Evolutionary conservation across 78 protist species (phyloP), one percentile per base, ranked within the genome.

Genomic region (Protostelium mycophagum): DNA sequence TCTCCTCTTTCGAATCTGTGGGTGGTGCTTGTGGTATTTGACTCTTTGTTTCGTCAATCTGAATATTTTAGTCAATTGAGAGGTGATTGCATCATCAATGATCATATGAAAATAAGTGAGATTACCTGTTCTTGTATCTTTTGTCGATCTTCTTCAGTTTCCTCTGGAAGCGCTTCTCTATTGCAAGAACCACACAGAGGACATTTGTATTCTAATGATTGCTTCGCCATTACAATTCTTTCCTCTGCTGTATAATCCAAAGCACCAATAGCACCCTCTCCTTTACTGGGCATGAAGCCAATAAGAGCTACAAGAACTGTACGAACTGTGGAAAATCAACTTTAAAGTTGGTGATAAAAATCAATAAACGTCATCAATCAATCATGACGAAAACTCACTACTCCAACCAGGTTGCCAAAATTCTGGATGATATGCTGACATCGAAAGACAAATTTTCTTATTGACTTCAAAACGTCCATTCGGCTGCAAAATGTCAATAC

Each of bases 361-460:
- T 51, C 31, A 87, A 5, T 25, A 16, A 16, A 63, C 35, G 36
- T 25, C 16, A 16, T 85, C 9, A 34, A 37, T 28, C 38, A 89
- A 35, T 36, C 34, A 73, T 28, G 29, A n/a, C 31, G 84, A 83
- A 28, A 35, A 83, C 95, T 16, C 83, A 91, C 96, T 94, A 87
- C 96, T 90, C 99, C 99, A 98, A 28, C 96, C 34, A 0, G 99
- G 98, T 37, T 93, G 96, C 99, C 99, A 98, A n/a, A 37, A 85
- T 85, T 98, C 99, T 0, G 97, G 99, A 90, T 98, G 99, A 84
- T 98, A 95, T 16, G 93, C 95, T 0, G 98, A 88, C 36, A 96
- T 90, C 83, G 92, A 88, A 28, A 98, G 88, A 86, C 99, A 98
- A 35, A 98, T 96, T 87, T 97, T 97, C 37, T 90, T 93, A 90